Evolutionary conservation across 768 basidiomycete genomes (phyloP).

Genomic region (Phylloporus rhodoxanthus): DNA sequence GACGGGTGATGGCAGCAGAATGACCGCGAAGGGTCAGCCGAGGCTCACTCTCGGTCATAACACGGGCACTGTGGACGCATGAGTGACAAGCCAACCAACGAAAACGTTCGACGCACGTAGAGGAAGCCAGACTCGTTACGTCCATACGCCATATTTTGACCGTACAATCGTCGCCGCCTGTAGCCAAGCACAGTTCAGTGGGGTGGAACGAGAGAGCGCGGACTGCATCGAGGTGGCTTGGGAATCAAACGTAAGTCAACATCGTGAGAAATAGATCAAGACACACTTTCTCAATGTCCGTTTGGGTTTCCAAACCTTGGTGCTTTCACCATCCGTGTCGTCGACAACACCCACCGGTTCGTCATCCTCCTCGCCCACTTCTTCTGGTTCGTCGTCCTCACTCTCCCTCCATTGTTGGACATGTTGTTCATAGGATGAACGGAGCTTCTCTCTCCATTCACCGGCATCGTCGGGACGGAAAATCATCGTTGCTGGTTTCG

Average conservation of each 20-base stretch:
- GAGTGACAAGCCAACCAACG: background rate
- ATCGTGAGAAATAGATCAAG: slow-evolving; percentile 5
- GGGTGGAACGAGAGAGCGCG: slow-evolving; percentile 89
- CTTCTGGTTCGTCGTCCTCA: slow-evolving; percentile 55
- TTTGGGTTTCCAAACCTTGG: slow-evolving; percentile 80
- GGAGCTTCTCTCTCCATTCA: slow-evolving; percentile 80
- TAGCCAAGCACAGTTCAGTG: slow-evolving; percentile 78
- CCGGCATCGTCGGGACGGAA: slow-evolving; percentile 82
- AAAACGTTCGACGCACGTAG: slow-evolving; percentile 51
- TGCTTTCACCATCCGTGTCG: slow-evolving; percentile 61
- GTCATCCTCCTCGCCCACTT: slow-evolving; percentile 63
- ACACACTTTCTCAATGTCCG: slow-evolving; percentile 86
- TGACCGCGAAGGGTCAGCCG: slow-evolving; percentile 92
- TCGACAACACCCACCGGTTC: slow-evolving; percentile 48
- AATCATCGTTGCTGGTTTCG: slow-evolving; percentile 56
- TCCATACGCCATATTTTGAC: slow-evolving; percentile 96
- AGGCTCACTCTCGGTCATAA: slow-evolving; percentile 85
- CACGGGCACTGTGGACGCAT: slow-evolving; percentile 45
- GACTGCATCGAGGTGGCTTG: slow-evolving; percentile 89
- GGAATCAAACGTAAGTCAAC: slow-evolving; percentile 6
- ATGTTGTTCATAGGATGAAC: slow-evolving; percentile 52
- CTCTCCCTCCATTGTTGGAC: slow-evolving; percentile 40
- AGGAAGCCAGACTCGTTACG: slow-evolving; percentile 63
- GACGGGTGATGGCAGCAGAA: slow-evolving; percentile 81
- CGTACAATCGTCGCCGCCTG: slow-evolving; percentile 91